These are phyloP conservation scores for Fusarium secorum DNA, from an alignment of 2,329 filamentous ascomycete species.

Conservation along the genomic window DNA sequence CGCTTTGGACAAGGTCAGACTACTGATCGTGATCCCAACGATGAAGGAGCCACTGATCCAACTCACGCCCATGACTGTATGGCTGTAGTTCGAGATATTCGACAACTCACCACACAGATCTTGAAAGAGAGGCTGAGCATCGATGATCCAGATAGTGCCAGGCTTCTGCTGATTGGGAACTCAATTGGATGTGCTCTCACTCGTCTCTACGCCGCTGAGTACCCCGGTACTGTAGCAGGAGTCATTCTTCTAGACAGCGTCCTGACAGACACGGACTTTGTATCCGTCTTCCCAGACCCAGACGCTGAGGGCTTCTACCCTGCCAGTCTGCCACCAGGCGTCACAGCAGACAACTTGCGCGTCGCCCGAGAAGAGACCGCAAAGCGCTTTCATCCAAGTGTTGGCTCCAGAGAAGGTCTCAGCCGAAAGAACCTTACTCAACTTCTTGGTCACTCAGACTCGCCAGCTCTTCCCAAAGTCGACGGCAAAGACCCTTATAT, in stretches of 20 bases:
- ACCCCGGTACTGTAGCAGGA: slow-evolving; percentile 55
- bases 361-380: slow-evolving; percentile 8
- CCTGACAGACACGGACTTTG: slow-evolving; percentile 64
- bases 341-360: slow-evolving; percentile 19
- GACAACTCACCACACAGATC: slow-evolving; percentile 23
- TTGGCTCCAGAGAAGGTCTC: slow-evolving; percentile 32
- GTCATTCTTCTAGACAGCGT: slow-evolving; percentile 64
- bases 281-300: slow-evolving; percentile 63
- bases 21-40: slow-evolving; percentile 55
- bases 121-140: not conserved
- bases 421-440: slow-evolving; percentile 29
- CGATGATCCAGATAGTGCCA: not conserved
- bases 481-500: slow-evolving; percentile 11
- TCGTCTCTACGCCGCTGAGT: slow-evolving; percentile 58
- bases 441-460: slow-evolving; percentile 27
- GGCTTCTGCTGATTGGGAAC: slow-evolving; percentile 27
- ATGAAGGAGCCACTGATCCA: slow-evolving; percentile 47
- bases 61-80: slow-evolving; percentile 57
- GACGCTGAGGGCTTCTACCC: slow-evolving; percentile 56
- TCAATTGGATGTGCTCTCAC: slow-evolving; percentile 48
- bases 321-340: slow-evolving; percentile 26
- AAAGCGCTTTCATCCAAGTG: slow-evolving; percentile 32
- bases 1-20: slow-evolving; percentile 63
- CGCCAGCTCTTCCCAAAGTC: slow-evolving; percentile 8
- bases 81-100: slow-evolving; percentile 43